phyloP scores from a whole-genome alignment of 371 early-diverging fungal species.

The Nematocida sp. region DNA sequence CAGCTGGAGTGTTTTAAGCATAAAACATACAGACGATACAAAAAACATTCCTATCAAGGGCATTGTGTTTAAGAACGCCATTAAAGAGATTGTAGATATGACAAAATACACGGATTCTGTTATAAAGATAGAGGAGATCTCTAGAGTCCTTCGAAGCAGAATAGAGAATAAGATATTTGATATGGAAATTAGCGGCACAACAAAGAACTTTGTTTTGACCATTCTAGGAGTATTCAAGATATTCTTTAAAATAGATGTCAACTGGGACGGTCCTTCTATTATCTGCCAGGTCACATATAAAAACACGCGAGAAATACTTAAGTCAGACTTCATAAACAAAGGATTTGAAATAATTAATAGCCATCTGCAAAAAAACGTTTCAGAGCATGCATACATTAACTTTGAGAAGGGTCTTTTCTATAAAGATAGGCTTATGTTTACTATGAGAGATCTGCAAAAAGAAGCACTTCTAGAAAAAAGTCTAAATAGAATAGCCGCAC shows the following conservation, averaged over 20 bases:
- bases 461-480: neutral
- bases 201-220: slow-evolving; percentile 11
- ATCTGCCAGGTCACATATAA: neutral
- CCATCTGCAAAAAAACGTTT: neutral
- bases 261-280: slow-evolving; percentile 41
- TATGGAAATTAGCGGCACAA: slow-evolving; percentile 21
- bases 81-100: slow-evolving; percentile 39
- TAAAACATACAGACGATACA: slow-evolving; percentile 14
- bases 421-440: neutral
- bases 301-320: neutral
- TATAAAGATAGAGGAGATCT: slow-evolving; percentile 37
- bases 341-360: neutral
- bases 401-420: slow-evolving; percentile 40
- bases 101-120: slow-evolving; percentile 39
- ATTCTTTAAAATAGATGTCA: neutral
- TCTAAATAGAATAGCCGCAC: neutral
- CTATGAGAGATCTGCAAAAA: slow-evolving; percentile 35
- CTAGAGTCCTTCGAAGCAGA: slow-evolving; percentile 7
- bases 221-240: slow-evolving; percentile 16
- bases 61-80: slow-evolving; percentile 6
- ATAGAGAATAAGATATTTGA: slow-evolving; percentile 40
- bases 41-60: slow-evolving; percentile 19
- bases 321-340: slow-evolving; percentile 6
- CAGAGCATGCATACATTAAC: neutral
- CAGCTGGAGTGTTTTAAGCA: slow-evolving; percentile 22